Evolutionary conservation across 2,329 filamentous ascomycete genomes (phyloP).

Genomic region (Pseudonectria foliicola): DNA sequence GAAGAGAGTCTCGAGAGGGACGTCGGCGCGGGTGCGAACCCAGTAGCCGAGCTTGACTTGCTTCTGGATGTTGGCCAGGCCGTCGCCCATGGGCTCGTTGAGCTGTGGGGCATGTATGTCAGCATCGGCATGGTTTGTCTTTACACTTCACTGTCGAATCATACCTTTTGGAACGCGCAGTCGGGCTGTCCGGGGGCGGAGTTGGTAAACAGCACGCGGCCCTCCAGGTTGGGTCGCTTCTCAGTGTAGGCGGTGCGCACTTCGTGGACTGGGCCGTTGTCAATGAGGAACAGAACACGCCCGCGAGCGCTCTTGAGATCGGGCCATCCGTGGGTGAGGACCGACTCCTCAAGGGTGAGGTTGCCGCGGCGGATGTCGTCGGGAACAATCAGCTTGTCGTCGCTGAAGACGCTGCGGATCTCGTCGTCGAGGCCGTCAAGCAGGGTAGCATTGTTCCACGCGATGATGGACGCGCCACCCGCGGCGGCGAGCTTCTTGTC

Average conservation of each 20-base stretch:
- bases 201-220: slow-evolving; percentile 42
- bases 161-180: slow-evolving; percentile 39
- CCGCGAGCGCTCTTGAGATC: slow-evolving; percentile 36
- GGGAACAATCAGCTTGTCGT: slow-evolving; percentile 35
- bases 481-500: slow-evolving; percentile 12
- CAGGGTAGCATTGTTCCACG: slow-evolving; percentile 34
- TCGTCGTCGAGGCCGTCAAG: slow-evolving; percentile 39
- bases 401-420: slow-evolving; percentile 36
- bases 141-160: too few relatives aligned
- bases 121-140: too few relatives aligned
- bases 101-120: slow-evolving; percentile 20
- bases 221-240: slow-evolving; percentile 29
- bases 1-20: slow-evolving; percentile 36
- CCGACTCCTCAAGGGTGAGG: slow-evolving; percentile 37
- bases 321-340: slow-evolving; percentile 42
- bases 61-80: slow-evolving; percentile 33
- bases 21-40: slow-evolving; percentile 41
- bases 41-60: slow-evolving; percentile 40
- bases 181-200: slow-evolving; percentile 36
- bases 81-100: slow-evolving; percentile 33
- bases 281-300: slow-evolving; percentile 43
- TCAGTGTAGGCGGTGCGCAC: slow-evolving; percentile 33
- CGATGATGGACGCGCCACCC: slow-evolving; percentile 30
- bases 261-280: slow-evolving; percentile 36
- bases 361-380: slow-evolving; percentile 36